Evolutionary conservation across 2,329 filamentous ascomycete genomes (phyloP), one percentile per base, ranked within the genome.

Genomic region (Cordyceps sp.): DNA sequence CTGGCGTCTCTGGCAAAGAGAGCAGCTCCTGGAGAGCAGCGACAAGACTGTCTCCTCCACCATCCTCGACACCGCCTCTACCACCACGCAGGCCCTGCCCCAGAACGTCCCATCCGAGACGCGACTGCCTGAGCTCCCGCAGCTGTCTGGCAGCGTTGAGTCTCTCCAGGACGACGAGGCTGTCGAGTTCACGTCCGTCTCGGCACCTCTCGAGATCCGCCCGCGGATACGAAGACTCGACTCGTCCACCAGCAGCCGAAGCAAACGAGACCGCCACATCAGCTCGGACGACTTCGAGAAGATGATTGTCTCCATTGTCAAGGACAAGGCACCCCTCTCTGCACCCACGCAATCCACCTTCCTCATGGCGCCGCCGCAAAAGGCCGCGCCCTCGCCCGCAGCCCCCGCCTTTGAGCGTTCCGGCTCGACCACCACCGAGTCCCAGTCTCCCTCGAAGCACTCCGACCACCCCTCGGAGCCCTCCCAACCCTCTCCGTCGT

Each of bases 1-100:
- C 53, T 96, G 90, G 90, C 69, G 90, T 46, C 62, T 96, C 38
- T 96, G 86, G 88, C 92, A 84, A 46, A 72, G 85, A 47, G 86
- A 96, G 53, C 52, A 56, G 41, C 50, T 57, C 10, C 84, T 93
- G 46, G 93, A 86, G 58, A 86, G 79, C 56, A 78, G 67, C 36
- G 63, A 66, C 43, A 62, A 66, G 45, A 59, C 66, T 34, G 53
- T 65, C 24, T 48, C 55, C 12, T 44, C 55, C 12, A 44, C 53
- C 28, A 40, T 45, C 29, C 43, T 52, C 45, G 53, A 61, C 40
- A 54, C 48, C 12, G 44, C 54, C 8, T 44, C 55, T 21, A 42
- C 46, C 32, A 40, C 53, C 43, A n/a, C n/a, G n/a, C 51, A 61
- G 40, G 57, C 62, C 43, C 46, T 64, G 37, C 58, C 72, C 42